Evolutionary conservation across 129 eudicot genomes (phyloP).

Genomic region (Flaveria robusta): DNA sequence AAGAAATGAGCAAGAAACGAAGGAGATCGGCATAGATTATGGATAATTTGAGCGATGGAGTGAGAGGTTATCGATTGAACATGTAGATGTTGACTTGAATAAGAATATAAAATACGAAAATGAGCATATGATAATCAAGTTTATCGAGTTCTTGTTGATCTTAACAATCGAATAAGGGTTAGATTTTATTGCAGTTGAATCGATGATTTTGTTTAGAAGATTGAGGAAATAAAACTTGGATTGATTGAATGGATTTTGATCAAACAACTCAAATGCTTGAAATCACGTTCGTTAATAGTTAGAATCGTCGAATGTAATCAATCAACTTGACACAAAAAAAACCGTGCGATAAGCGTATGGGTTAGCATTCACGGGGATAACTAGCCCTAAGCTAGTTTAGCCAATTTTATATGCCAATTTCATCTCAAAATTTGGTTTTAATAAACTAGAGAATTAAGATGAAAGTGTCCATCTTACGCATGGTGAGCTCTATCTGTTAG

Average conservation of each 20-base stretch:
- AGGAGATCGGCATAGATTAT: constrained; percentile 4
- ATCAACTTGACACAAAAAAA: no score
- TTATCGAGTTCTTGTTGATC: background rate
- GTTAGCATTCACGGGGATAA: no score
- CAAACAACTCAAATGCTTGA: no score
- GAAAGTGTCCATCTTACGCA: no score
- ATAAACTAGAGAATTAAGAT: no score
- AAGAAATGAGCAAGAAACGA: background rate
- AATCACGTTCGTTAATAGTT: no score
- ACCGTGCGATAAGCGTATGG: no score
- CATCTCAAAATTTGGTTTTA: no score
- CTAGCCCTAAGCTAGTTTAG: no score
- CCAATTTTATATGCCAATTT: no score
- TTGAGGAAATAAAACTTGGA: background rate
- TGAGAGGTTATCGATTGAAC: constrained; percentile 19
- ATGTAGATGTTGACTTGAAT: constrained; percentile 1
- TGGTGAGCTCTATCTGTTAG: no score
- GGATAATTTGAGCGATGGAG: background rate
- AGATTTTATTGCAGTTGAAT: background rate
- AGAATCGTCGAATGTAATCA: no score
- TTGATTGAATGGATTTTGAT: background rate
- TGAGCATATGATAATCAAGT: background rate
- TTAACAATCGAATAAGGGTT: background rate
- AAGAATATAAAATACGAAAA: background rate
- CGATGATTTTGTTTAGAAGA: background rate